phyloP scores from a whole-genome alignment of 192 early-diverging fungal genomes.

The Thamnidium elegans region DNA sequence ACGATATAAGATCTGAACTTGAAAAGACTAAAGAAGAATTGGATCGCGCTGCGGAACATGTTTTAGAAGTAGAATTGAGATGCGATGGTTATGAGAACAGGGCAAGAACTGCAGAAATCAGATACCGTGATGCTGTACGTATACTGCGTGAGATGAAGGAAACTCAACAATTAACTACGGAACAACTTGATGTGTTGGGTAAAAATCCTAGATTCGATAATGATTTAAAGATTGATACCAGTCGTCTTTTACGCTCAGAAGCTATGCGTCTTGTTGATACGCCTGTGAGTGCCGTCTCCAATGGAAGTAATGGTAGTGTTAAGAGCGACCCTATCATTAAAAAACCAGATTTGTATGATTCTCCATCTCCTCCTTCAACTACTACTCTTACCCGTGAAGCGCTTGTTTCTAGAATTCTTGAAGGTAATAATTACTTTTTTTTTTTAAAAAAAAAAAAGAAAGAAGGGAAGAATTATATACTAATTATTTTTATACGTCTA shows the following conservation, averaged over 20 bases:
- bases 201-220: background rate
- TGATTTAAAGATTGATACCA: slow-evolving; percentile 8
- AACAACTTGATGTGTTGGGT: background rate
- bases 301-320: background rate
- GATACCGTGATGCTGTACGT: slow-evolving; percentile 24
- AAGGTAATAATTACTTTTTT: slow-evolving; percentile 10
- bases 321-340: background rate
- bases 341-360: no score
- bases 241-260: slow-evolving; percentile 1
- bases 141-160: slow-evolving; percentile 19
- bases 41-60: slow-evolving; percentile 23
- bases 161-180: background rate
- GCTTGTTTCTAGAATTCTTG: slow-evolving; percentile 19
- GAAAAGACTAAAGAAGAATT: slow-evolving; percentile 27
- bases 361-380: background rate
- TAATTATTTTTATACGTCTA: background rate
- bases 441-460: no score
- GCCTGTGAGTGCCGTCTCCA: background rate
- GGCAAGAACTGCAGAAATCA: slow-evolving; percentile 17
- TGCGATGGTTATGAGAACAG: slow-evolving; percentile 26
- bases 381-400: slow-evolving; percentile 12
- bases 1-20: slow-evolving; percentile 38
- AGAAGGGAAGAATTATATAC: background rate
- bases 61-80: slow-evolving; percentile 24
- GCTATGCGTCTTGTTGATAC: slow-evolving; percentile 1